A percentile compares a stretch with the other conserved stretches of the same genome.
Evolutionary conservation across 805 yeast species (phyloP).

Genomic region (Hanseniaspora valbyensis): DNA sequence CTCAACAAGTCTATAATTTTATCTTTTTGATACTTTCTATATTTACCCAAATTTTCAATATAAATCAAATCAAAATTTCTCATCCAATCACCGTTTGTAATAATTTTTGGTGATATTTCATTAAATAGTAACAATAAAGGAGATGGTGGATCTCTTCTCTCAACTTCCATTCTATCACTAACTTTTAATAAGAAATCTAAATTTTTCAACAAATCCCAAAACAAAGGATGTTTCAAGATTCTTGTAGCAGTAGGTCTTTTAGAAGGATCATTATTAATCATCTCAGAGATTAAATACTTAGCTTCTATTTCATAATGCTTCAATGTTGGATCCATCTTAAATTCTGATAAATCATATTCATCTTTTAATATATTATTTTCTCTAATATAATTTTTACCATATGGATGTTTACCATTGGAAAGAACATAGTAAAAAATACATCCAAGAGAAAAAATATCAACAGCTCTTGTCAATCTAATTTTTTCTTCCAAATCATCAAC

Average conservation of each 20-base stretch:
- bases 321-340: conserved; percentile 25
- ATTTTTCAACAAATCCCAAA: conserved; percentile 67
- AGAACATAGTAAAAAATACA: conserved; percentile 85
- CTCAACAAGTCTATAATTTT: conserved; percentile 76
- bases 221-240: conserved; percentile 74
- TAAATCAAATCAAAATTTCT: conserved; percentile 56
- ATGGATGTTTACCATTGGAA: conserved; percentile 80
- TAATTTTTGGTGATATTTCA: conserved; percentile 36
- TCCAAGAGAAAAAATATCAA: conserved; percentile 89
- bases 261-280: conserved; percentile 61
- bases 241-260: conserved; percentile 57
- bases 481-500: conserved; percentile 34
- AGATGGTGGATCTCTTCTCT: conserved; percentile 69
- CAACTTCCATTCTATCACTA: conserved; percentile 83
- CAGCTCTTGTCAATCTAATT: conserved; percentile 70
- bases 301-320: conserved; percentile 44
- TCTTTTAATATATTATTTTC: conserved; percentile 80
- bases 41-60: conserved; percentile 76
- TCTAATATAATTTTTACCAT: conserved; percentile 80
- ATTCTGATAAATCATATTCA: conserved; percentile 38
- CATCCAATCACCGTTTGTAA: conserved; percentile 68
- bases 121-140: conserved; percentile 48
- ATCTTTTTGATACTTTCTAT: conserved; percentile 71
- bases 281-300: conserved; percentile 53
- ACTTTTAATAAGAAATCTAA: conserved; percentile 76